phyloP scores from a whole-genome alignment of 164 flowering plant species.

The Warburgia ugandensis region DNA sequence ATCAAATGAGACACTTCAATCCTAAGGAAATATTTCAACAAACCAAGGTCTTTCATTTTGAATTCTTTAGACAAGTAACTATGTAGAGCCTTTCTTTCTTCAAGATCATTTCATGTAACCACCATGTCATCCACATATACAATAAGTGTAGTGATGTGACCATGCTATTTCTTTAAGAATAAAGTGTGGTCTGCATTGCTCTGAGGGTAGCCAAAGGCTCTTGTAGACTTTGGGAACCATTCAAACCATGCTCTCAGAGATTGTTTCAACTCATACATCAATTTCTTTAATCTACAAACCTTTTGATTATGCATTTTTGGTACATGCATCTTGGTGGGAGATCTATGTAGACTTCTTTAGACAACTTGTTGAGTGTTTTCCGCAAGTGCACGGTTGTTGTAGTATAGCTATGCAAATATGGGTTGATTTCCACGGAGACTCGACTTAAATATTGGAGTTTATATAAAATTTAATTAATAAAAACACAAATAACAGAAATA shows the following conservation, averaged over 20 bases:
- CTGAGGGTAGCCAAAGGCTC: background rate
- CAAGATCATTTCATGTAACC: too few species aligned
- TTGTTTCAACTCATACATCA: background rate
- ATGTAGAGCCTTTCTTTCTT: background rate
- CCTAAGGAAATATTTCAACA: background rate
- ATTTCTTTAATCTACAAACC: background rate
- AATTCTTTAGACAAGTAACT: background rate
- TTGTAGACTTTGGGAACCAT: conserved; percentile 1
- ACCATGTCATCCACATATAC: too few species aligned
- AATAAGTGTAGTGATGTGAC: background rate
- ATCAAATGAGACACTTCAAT: too few species aligned
- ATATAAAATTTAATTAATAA: too few species aligned
- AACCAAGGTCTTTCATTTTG: background rate
- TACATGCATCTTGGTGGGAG: background rate
- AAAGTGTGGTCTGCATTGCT: background rate
- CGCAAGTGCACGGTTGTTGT: too few species aligned
- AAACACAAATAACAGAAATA: too few species aligned
- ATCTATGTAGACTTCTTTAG: too few species aligned
- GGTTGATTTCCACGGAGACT: too few species aligned
- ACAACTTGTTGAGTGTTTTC: too few species aligned
- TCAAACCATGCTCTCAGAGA: too few species aligned
- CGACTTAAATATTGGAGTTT: too few species aligned
- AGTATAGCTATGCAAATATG: too few species aligned
- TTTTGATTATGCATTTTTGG: background rate
- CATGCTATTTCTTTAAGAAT: background rate